phyloP scores from a whole-genome alignment of 2,329 filamentous ascomycete genomes.

The Cordyceps militaris region DNA sequence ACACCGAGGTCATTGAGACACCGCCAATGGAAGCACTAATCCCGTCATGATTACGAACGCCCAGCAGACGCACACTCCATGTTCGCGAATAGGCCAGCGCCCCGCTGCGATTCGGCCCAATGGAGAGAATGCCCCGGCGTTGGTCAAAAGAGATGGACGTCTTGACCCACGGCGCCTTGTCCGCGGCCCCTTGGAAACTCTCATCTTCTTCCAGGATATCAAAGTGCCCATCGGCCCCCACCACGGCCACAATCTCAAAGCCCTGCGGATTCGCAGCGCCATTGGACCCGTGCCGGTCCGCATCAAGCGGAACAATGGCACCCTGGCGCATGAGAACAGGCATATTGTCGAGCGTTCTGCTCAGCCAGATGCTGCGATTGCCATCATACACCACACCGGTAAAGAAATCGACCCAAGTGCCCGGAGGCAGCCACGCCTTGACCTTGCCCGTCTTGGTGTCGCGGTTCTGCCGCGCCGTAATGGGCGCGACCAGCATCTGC shows the following conservation, averaged over 20 bases:
- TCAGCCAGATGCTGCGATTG: slow-evolving; percentile 43
- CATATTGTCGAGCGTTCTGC: slow-evolving; percentile 40
- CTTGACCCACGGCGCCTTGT: background rate
- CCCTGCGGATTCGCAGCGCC: slow-evolving; percentile 39
- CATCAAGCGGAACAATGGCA: slow-evolving; percentile 51
- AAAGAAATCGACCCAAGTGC: slow-evolving; percentile 51
- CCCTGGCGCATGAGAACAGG: slow-evolving; percentile 51
- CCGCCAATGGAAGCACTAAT: background rate
- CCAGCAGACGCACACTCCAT: slow-evolving; percentile 13
- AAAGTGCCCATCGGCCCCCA: slow-evolving; percentile 41
- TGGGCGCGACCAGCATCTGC: slow-evolving; percentile 48
- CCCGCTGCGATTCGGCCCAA: slow-evolving; percentile 6
- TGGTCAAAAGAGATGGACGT: slow-evolving; percentile 14
- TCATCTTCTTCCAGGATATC: slow-evolving; percentile 41
- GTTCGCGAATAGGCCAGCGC: background rate
- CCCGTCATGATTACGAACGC: background rate
- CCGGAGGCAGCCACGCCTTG: slow-evolving; percentile 50
- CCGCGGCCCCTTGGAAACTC: background rate
- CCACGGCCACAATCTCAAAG: slow-evolving; percentile 42
- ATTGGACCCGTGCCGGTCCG: slow-evolving; percentile 32
- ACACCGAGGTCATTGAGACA: background rate
- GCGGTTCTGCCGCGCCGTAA: slow-evolving; percentile 43
- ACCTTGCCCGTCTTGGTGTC: slow-evolving; percentile 40
- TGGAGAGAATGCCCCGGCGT: slow-evolving; percentile 6
- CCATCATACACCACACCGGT: slow-evolving; percentile 51